Base-by-base conservation (phyloP, 2,329 filamentous ascomycete genomes). In the Verticillium dahliae region DNA sequence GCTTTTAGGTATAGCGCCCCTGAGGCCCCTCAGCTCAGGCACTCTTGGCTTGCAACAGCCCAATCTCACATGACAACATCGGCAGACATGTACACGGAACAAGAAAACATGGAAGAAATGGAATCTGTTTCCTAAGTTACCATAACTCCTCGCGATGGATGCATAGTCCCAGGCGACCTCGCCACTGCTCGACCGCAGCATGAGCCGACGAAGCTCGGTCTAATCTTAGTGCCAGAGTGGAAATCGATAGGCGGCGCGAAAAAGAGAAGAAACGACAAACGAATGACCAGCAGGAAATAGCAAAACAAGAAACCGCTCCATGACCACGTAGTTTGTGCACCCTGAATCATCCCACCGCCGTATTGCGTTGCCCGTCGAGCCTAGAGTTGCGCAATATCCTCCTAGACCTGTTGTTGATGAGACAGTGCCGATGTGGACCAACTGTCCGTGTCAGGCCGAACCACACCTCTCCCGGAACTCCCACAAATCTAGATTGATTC, bases 401-500 rank as follows among this genome's bases (percentile, higher is more conserved):
- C 45, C 45, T 50, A 7, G 35, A 50, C 15, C 45, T 18, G n/a
- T 9, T 22, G 7, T 22, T 3, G 18, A n/a, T 27, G n/a, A 50
- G 45, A 50, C 18, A 13, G 2, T 18, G 18, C 41, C 6, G 41
- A 22, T 22, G n/a, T n/a, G 2, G 18, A 18, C n/a, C 41, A n/a
- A 45, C 18, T 2, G 15, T 9, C 18, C 18, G 45, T 7, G 9
- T 18, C 41, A 18, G 13, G 3, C 45, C 11, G 18, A 50, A 13
- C 45, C 18, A 18, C 22, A 27, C 45, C n/a, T 37, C 59, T 56
- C 45, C 39, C 18, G 18, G 14, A 59, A 62, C 60, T 58, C 59
- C 62, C 54, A 37, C 38, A 41, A 60, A 45, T 34, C 54, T 41
- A 57, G 59, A 37, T 33, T 62, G 58, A 22, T 56, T 61, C 60